phyloP scores from a whole-genome alignment of 1,139 yeast species.

The Yamadazyma taylorii region DNA sequence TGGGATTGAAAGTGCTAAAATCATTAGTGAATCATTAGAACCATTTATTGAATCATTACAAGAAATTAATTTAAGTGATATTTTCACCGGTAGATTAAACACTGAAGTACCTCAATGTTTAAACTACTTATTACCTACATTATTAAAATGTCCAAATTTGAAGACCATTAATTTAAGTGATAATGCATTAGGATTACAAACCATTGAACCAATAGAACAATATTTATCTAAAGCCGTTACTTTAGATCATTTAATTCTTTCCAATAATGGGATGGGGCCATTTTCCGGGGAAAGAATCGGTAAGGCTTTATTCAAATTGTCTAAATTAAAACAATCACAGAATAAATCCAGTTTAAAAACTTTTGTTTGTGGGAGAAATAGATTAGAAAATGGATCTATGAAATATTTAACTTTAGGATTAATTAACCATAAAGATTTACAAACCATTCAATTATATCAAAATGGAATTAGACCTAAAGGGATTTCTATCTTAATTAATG shows the following conservation, averaged over 20 bases:
- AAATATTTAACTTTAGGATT: slow-evolving; percentile 75
- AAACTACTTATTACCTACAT: slow-evolving; percentile 67
- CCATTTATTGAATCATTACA: slow-evolving; percentile 50
- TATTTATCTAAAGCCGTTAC: slow-evolving; percentile 76
- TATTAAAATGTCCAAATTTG: slow-evolving; percentile 66
- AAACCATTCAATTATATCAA: slow-evolving; percentile 81
- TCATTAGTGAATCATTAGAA: slow-evolving; percentile 61
- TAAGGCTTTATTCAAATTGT: slow-evolving; percentile 70
- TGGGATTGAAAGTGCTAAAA: slow-evolving; percentile 84
- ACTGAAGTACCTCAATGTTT: slow-evolving; percentile 92
- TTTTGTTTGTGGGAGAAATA: slow-evolving; percentile 93
- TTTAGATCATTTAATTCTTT: slow-evolving; percentile 78
- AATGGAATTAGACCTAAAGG: slow-evolving; percentile 97
- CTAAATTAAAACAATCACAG: slow-evolving; percentile 57
- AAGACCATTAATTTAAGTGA: slow-evolving; percentile 82
- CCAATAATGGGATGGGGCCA: slow-evolving; percentile 98
- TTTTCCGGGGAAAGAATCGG: slow-evolving; percentile 96
- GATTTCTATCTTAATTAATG: slow-evolving; percentile 73
- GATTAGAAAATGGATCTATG: slow-evolving; percentile 92
- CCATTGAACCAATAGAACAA: slow-evolving; percentile 83
- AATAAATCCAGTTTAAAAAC: slow-evolving; percentile 60
- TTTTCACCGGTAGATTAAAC: slow-evolving; percentile 90
- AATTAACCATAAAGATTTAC: slow-evolving; percentile 70
- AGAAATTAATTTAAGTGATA: slow-evolving; percentile 82
- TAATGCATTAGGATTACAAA: slow-evolving; percentile 94